Evolutionary conservation across 345 rosid species (phyloP).

Genomic region (Moringa oleifera): DNA sequence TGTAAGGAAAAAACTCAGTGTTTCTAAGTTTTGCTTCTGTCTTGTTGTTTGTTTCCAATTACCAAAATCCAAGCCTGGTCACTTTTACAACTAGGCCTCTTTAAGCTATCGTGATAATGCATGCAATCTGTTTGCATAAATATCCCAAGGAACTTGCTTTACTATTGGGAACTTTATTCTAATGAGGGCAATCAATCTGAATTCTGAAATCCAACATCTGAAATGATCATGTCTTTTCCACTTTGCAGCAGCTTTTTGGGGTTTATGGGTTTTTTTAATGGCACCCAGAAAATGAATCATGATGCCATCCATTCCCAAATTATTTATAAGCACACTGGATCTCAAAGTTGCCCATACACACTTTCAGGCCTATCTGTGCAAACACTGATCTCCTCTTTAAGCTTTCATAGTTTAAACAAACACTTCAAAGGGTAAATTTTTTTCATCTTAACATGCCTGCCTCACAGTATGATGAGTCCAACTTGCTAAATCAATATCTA

Average conservation of each 20-base stretch:
- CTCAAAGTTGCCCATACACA: background rate
- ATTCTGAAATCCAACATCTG: slow-evolving; percentile 25
- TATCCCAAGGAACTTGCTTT: background rate
- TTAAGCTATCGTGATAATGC: background rate
- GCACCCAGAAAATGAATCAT: slow-evolving; percentile 43
- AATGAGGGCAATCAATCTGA: slow-evolving; percentile 18
- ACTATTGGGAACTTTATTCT: background rate
- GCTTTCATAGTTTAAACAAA: too few relatives aligned
- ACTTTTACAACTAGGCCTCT: too few relatives aligned
- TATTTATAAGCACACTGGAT: slow-evolving; percentile 22
- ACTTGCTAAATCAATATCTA: slow-evolving; percentile 2
- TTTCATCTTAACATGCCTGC: too few relatives aligned
- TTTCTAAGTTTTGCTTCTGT: too few relatives aligned
- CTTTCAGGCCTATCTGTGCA: too few relatives aligned
- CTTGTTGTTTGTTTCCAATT: too few relatives aligned
- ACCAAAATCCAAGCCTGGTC: too few relatives aligned
- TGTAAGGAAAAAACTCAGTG: too few relatives aligned
- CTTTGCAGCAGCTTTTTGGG: slow-evolving; percentile 51
- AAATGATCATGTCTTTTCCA: slow-evolving; percentile 46
- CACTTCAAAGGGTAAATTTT: too few relatives aligned
- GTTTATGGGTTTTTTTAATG: slow-evolving; percentile 42
- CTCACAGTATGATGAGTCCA: too few relatives aligned
- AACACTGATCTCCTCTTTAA: too few relatives aligned
- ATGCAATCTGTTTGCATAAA: background rate
- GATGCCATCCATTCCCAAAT: slow-evolving; percentile 41